Base-by-base conservation (phyloP, 345 rosid species). In the Eucalyptus marginata region DNA sequence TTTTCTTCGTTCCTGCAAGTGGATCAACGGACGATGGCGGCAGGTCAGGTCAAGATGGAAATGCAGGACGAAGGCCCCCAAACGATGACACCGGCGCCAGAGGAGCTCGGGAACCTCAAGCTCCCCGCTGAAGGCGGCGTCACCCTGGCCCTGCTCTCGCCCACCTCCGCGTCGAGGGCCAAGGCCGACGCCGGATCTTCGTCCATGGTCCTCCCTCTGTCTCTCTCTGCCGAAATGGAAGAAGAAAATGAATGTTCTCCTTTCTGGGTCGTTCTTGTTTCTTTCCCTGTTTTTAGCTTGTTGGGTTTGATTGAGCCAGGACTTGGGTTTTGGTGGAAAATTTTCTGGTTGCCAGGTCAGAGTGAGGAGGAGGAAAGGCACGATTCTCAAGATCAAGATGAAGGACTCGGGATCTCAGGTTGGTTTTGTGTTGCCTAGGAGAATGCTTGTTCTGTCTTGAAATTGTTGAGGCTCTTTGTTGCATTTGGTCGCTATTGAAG, bases 311-410 rank as follows among this genome's bases (percentile, higher is more conserved):
- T 49, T 36, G 46, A 58, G 49, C 44, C 24, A 17, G 64, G 71
- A 40, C 54, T 52, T 68, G 29, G 54, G 49, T 68, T 54, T 84
- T 40, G n/a, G 83, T 71, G 83, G 20, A 36, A 36, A 5, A 20
- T 7, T 58, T 58, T 49, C 85, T 49, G 33, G 33, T n/a, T 86
- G 49, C 50, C 88, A 90, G 92, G 89, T 79, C n/a, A 89, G 47
- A 86, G 88, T 40, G 88, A 86, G 87, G 90, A 91, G 84, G 76
- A 89, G 86, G 76, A 89, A 86, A 79, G 83, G 51, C 52, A 91
- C 89, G 89, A 88, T 81, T 49, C 33, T 88, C n/a, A 90, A 89
- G 93, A 79, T 92, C 88, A 91, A 88, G 92, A 90, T 90, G 90
- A 71, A 88, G 84, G 89, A 86, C 52, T 90, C 94, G n/a, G 90